Conservation (phyloP, 805 yeast genomes). For the Lipomyces lipofer region DNA sequence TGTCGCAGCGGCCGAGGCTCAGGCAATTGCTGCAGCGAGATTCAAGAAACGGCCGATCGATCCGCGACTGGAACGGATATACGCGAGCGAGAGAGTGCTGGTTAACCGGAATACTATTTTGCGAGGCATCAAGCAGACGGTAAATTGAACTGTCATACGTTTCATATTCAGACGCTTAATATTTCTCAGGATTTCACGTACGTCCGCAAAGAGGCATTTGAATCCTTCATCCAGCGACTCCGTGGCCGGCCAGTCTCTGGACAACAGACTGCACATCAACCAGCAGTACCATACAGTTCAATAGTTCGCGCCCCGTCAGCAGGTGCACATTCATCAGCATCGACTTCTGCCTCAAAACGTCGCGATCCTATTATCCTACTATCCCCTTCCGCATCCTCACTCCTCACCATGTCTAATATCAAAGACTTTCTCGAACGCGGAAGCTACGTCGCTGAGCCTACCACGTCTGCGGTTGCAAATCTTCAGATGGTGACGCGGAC, state of each 20-base stretch:
- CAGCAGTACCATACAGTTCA: neutral
- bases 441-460: conserved; percentile 53
- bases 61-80: conserved; percentile 52
- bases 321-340: neutral
- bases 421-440: conserved; percentile 75
- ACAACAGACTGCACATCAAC: neutral
- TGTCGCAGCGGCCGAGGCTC: neutral
- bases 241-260: conserved; percentile 5
- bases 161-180: neutral
- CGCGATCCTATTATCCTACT: conserved; percentile 69
- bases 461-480: conserved; percentile 35
- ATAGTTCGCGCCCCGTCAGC: neutral
- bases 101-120: conserved; percentile 47
- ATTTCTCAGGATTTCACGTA: conserved; percentile 35
- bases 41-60: conserved; percentile 42
- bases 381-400: conserved; percentile 77
- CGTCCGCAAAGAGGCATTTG: conserved; percentile 41
- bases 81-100: conserved; percentile 46
- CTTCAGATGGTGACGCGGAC: conserved; percentile 56
- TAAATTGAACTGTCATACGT: neutral
- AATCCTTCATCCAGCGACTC: conserved; percentile 22
- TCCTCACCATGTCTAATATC: conserved; percentile 63
- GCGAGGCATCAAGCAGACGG: conserved; percentile 40
- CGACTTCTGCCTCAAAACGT: conserved; percentile 38
- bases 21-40: neutral